These are phyloP conservation scores for Pelargonium fulgidum DNA, from an alignment of 441 rosid species.

Conservation along the genomic window DNA sequence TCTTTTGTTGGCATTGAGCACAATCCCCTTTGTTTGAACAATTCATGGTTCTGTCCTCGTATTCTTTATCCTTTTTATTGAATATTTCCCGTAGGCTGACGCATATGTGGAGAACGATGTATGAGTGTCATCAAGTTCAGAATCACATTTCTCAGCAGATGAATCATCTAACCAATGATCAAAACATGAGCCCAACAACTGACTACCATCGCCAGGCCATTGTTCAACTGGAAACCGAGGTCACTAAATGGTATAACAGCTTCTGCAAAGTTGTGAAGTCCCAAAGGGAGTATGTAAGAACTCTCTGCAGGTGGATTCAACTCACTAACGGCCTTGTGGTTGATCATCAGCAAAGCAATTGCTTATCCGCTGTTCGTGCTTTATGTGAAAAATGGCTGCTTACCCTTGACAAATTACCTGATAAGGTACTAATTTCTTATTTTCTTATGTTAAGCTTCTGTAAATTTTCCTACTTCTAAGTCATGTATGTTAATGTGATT, in stretches of 20 bases:
- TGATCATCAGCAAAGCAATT: conserved; percentile 41
- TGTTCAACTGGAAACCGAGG: conserved; percentile 49
- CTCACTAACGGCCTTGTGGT: conserved; percentile 50
- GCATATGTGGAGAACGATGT: conserved; percentile 77
- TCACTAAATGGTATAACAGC: conserved; percentile 52
- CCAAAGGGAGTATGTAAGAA: conserved; percentile 63
- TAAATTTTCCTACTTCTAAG: background rate
- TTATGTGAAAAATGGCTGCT: conserved; percentile 72
- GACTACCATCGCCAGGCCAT: conserved; percentile 70
- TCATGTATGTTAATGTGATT: background rate
- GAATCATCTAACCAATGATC: conserved; percentile 49
- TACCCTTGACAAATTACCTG: conserved; percentile 62
- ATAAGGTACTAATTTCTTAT: conserved; percentile 45
- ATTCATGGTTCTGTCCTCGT: conserved; percentile 12
- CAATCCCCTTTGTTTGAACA: background rate
- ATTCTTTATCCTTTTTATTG: conserved; percentile 7
- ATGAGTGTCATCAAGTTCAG: conserved; percentile 72
- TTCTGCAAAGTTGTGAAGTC: conserved; percentile 65
- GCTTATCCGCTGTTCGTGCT: conserved; percentile 44
- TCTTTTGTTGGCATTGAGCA: conserved; percentile 1
- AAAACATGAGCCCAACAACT: conserved; percentile 46
- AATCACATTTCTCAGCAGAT: conserved; percentile 66
- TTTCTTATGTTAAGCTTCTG: background rate
- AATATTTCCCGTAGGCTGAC: conserved; percentile 39
- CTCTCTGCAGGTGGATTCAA: conserved; percentile 64